Percentiles rank a stretch among this genome's conserved stretches.
phyloP scores from a whole-genome alignment of 306 rosid genomes.

The Rosa multiflora region DNA sequence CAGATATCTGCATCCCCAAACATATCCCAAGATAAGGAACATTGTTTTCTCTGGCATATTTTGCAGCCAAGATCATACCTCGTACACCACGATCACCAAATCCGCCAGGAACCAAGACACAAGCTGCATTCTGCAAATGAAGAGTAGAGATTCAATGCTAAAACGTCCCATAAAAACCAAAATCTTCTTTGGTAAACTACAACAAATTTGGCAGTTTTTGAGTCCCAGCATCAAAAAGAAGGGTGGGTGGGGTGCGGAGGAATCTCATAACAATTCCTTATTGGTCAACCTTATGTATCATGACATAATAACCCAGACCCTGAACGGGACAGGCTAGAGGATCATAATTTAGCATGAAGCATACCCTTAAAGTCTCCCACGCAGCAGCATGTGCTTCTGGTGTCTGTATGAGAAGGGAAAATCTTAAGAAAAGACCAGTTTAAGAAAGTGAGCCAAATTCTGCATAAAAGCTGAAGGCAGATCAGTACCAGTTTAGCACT shows the following conservation, averaged over 20 bases:
- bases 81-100: constrained; percentile 98
- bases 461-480: constrained; percentile 23
- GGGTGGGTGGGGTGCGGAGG: background rate
- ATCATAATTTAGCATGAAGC: constrained; percentile 8
- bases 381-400: constrained; percentile 91
- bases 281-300: background rate
- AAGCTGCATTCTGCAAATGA: constrained; percentile 72
- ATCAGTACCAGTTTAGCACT: constrained; percentile 63
- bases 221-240: background rate
- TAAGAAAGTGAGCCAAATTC: constrained; percentile 20
- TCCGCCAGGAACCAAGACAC: constrained; percentile 98
- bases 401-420: constrained; percentile 49
- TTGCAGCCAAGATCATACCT: constrained; percentile 97
- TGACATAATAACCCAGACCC: background rate
- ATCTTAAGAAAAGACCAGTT: constrained; percentile 23
- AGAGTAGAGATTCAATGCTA: constrained; percentile 16
- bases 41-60: constrained; percentile 94
- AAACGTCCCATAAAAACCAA: background rate
- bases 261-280: background rate
- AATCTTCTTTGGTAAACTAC: background rate
- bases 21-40: constrained; percentile 97
- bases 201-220: background rate
- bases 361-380: constrained; percentile 86
- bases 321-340: background rate
- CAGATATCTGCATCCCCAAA: constrained; percentile 98